Evolutionary conservation across 73 alveolate species (phyloP), one percentile per base, ranked within the genome.

Genomic region (Symbiodinium natans): DNA sequence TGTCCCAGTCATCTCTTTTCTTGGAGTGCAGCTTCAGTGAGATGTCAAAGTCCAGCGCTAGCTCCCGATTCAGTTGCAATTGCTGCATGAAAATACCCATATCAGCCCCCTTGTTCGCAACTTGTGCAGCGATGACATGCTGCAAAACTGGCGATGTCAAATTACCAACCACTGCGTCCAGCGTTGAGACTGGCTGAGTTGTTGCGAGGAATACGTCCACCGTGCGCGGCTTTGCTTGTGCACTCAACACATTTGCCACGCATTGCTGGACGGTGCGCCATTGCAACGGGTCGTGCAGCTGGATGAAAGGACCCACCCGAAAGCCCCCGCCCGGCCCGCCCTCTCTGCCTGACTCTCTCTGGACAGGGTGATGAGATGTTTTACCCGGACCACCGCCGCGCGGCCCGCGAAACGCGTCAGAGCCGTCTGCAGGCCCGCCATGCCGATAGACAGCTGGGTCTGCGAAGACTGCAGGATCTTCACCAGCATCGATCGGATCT

Each of bases 201-300:
- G 86, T 77, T 29, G 38, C 38, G 86, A 77, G 17, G 52, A 77
- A 77, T n/a, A 77, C 31, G 52, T 77, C 86, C 27, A 77, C 86
- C 27, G 48, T 15, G 42, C 86, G 42, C 4, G 25, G 23, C n/a
- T 27, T 27, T 0, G 25, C 86, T 0, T 42, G 52, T 15, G 86
- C 86, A 42, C 33, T 15, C 42, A 77, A 31, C 40, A 77, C 86
- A 33, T 77, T 77, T 36, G 33, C 86, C 48, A 77, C 38, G 46
- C 86, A 77, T 27, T 27, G 25, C 17, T 8, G 27, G 52, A 77
- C 9, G 86, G 86, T 36, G 40, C 52, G 38, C 86, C 86, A 77
- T 33, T 36, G 29, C 33, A 29, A 36, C 34, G 86, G 52, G 38
- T 77, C 38, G 46, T 77, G 86, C 86, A 77, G 33, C 46, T 77